Conservation (phyloP, 148 eudicot genomes). For the Polygonum maritimum region DNA sequence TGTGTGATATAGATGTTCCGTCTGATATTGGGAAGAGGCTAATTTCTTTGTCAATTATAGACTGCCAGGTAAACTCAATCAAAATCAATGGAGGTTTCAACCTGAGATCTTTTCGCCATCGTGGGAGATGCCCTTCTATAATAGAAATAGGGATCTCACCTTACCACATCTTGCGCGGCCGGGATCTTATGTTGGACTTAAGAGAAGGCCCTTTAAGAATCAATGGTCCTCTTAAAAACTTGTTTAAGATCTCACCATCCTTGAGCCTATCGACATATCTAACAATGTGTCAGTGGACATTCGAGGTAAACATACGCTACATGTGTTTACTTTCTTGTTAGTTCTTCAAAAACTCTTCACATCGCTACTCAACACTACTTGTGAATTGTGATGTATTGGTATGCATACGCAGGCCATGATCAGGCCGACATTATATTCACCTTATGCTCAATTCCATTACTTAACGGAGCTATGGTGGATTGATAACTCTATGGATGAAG, state of each 20-base stretch:
- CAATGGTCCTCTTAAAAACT: not conserved
- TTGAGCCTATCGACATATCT: not conserved
- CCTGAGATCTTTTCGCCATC: constrained; percentile 4
- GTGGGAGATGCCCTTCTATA: constrained; percentile 10
- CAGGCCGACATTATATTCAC: no score
- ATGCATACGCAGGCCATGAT: no score
- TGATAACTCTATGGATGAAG: not conserved
- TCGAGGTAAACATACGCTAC: not conserved
- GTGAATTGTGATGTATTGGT: no score
- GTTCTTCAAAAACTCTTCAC: no score
- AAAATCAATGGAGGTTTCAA: not conserved
- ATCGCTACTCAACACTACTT: no score
- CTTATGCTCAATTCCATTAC: no score
- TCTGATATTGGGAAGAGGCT: no score
- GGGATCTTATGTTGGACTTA: constrained; percentile 10
- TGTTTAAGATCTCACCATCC: not conserved
- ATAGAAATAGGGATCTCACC: not conserved
- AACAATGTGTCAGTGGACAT: not conserved
- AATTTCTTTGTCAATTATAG: constrained; percentile 1
- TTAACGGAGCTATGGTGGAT: not conserved
- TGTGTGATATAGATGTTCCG: not conserved
- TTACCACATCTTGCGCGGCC: not conserved
- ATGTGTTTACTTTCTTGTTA: no score
- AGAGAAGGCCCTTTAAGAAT: constrained; percentile 2
- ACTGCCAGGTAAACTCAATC: constrained; percentile 10